Base-by-base conservation (phyloP, 257 asterid species). In the Thymus mandschuricus region DNA sequence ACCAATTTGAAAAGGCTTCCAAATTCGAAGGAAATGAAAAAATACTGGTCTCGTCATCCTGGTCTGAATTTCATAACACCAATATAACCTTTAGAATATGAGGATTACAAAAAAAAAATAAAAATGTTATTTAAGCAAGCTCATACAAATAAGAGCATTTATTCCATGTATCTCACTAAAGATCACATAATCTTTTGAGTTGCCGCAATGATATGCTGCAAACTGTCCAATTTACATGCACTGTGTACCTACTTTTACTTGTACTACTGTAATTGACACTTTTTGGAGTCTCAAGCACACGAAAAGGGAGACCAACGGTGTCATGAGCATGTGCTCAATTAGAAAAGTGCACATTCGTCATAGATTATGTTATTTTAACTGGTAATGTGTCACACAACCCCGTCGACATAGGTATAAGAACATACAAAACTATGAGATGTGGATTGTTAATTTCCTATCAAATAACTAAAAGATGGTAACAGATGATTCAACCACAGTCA, bases 1-100 rank as follows among this genome's bases (percentile, higher is more conserved):
- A 96, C 96, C 92, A 89, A 73, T 71, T 86, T 0, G 96, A 83
- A 72, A 93, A 91, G 28, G 71, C 61, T 79, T 87, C 88, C 68
- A 91, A 79, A 64, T 79, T 75, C 29, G 88, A 88, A 74, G 79
- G 78, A 68, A 93, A 78, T 51, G 96, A 75, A 71, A 49, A 79
- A 84, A 54, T 33, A 58, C 81, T 85, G 72, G 71, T 71, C 35
- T 76, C 88, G 31, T 80, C 95, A 66, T 81, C 75, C 79, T 69
- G 66, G 40, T 86, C 86, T 8, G 86, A 67, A 54, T 57, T 73
- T 63, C 38, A 96, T 87, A 92, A 61, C 72, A 63, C 54, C 60
- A 75, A 60, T 27, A 78, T 54, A 46, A 59, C 35, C 12, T 13
- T 79, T 66, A 79, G 79, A 60, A 73, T 74, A 74, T 7, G 33